phyloP scores from a whole-genome alignment of 129 eudicot species.

The Pulicaria dysenterica region DNA sequence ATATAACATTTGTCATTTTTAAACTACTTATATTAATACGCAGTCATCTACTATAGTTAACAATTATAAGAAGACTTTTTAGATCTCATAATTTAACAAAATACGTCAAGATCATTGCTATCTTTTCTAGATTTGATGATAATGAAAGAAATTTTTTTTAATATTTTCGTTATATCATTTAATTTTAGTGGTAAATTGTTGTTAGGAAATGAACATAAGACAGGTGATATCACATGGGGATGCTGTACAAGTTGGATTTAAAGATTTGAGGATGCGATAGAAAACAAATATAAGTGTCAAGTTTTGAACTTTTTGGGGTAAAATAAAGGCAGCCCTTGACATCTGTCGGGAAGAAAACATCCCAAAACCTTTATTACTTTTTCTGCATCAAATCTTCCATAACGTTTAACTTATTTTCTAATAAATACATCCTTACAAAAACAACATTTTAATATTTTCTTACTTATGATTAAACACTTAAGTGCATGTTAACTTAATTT shows the following conservation, averaged over 20 bases:
- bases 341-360: slow-evolving; percentile 35
- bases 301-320: slow-evolving; percentile 39
- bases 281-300: slow-evolving; percentile 40
- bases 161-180: not conserved
- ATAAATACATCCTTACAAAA: not conserved
- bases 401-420: not conserved
- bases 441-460: not conserved
- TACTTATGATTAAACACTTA: too few species aligned
- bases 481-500: too few species aligned
- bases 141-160: too few species aligned
- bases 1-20: too few species aligned
- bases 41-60: too few species aligned
- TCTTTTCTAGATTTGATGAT: too few species aligned
- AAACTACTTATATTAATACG: too few species aligned
- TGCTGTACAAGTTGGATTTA: slow-evolving; percentile 32
- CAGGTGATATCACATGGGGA: slow-evolving; percentile 45
- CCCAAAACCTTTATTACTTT: slow-evolving; percentile 32
- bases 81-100: too few species aligned
- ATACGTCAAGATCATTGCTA: too few species aligned
- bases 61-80: too few species aligned
- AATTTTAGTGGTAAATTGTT: slow-evolving; percentile 9
- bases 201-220: slow-evolving; percentile 31
- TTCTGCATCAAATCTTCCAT: slow-evolving; percentile 36
- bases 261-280: slow-evolving; percentile 40
- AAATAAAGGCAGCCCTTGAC: slow-evolving; percentile 38